Evolutionary conservation across 306 rosid species (phyloP), one percentile per base, ranked within the genome.

Genomic region (Albizia julibrissin): DNA sequence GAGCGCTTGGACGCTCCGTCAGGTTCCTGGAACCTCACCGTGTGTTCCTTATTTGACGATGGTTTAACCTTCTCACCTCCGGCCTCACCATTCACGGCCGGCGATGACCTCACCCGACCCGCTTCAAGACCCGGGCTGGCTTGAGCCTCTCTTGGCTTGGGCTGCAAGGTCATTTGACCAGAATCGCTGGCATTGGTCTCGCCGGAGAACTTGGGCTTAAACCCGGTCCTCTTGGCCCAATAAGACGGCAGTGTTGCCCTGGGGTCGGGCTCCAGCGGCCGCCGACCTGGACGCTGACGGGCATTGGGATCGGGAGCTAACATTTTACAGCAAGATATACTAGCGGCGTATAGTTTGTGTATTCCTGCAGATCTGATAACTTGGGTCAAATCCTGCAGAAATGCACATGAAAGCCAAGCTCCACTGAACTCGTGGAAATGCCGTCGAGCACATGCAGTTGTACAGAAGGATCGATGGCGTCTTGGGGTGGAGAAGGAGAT

Each of bases 201-300:
- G 72, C 98, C 98, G 37, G 99, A 96, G 85, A 96, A 91, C 78
- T 93, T 93, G 52, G 99, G 98, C 82, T 84, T 85, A 79, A 96
- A 96, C 7, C 98, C 97, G 6, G 99, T 96, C 80, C 85, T 87
- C 81, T 92, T 93, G 27, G 99, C 99, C 99, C 99, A 96, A 1
- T 98, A 88, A 69, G 99, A 82, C 18, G 98, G 94, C 34, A 96
- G 91, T 85, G 89, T 67, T 89, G 94, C 79, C 16, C 31, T 22
- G 29, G 14, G 3, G 1, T 83, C 86, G 19, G 95, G 89, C 0
- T 78, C 91, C 19, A 94, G 94, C 0, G 98, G 97, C 98, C 94
- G 89, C 6, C 92, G 97, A 8, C 94, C 97, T 2, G 95, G 94
- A 54, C 95, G 93, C 0, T 67, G 91, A 3, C 88, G 87, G 74